Percentiles rank a stretch among this genome's conserved stretches.
Evolutionary conservation across 768 basidiomycete genomes (phyloP).

Genomic region (Pisolithus orientalis): DNA sequence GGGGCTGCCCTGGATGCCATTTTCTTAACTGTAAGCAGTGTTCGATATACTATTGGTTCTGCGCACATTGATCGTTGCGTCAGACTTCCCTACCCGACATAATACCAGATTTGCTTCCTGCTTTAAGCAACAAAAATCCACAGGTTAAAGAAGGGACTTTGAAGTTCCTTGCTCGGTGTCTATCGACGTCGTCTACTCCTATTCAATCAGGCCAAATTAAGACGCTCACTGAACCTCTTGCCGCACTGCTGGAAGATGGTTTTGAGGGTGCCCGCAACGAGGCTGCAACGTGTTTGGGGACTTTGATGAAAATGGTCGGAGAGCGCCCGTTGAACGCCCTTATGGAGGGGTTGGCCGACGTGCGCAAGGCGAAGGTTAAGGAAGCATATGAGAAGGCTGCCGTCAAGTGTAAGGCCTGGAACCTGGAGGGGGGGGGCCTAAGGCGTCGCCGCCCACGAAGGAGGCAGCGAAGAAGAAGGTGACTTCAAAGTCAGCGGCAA

Average conservation of each 20-base stretch:
- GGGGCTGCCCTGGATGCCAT: slow-evolving; percentile 85
- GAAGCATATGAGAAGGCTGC: slow-evolving; percentile 88
- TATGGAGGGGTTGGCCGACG: slow-evolving; percentile 79
- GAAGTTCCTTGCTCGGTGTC: slow-evolving; percentile 77
- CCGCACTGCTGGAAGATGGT: slow-evolving; percentile 76
- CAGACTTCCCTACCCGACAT: slow-evolving; percentile 80
- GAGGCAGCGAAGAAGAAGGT: slow-evolving; percentile 33
- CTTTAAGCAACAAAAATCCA: slow-evolving; percentile 87
- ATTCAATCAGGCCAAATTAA: slow-evolving; percentile 76
- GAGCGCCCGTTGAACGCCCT: slow-evolving; percentile 85
- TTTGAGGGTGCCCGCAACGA: slow-evolving; percentile 85
- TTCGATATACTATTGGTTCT: slow-evolving; percentile 4
- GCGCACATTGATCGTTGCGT: slow-evolving; percentile 3
- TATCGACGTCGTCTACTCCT: slow-evolving; percentile 63
- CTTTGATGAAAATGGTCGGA: slow-evolving; percentile 94
- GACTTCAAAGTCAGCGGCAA: slow-evolving; percentile 25
- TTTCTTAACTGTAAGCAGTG: slow-evolving; percentile 65
- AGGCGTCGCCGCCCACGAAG: slow-evolving; percentile 26
- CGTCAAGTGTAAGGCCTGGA: slow-evolving; percentile 81
- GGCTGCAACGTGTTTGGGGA: slow-evolving; percentile 84
- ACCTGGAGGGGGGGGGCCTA: slow-evolving; percentile 40
- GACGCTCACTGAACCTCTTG: slow-evolving; percentile 69
- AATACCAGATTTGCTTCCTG: slow-evolving; percentile 71
- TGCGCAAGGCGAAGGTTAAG: slow-evolving; percentile 87
- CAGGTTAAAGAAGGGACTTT: slow-evolving; percentile 93